Base-by-base conservation (phyloP, 2,329 filamentous ascomycete species). In the Neonectria coccinea region DNA sequence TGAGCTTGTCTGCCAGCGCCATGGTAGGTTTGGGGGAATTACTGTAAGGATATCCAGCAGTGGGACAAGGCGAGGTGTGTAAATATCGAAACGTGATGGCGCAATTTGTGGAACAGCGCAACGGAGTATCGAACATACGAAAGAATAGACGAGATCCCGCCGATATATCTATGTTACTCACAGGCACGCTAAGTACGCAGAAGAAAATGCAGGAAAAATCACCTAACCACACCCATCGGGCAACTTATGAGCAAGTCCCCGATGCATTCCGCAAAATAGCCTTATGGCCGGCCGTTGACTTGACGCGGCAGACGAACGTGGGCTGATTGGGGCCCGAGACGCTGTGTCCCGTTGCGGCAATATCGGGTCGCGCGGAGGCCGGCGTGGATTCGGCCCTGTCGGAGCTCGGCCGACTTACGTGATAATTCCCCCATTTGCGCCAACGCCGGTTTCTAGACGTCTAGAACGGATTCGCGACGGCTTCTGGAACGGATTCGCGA, bases 191-290 rank as follows among this genome's bases (percentile, higher is more conserved):
- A 61, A 61, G 56, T 51, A 51, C 31, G 12, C 16, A 16, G 12
- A 36, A 33, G 18, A 20, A 20, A 16, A 53, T 22, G 31, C 14
- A 47, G 10, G n/a, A 53, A 36, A 27, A 53, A 18, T 7, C 22
- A 33, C 31, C 31, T 16, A 39, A 14, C 7, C 36, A 20, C n/a
- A 6, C 12, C 14, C 14, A 27, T 47, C 45, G 22, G 14, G 45
- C 22, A 48, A 9, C 42, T 39, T 33, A 27, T 53, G 39, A 59
- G 51, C 16, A 45, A 48, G 14, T n/a, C 36, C 29, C 60, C 60
- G 60, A 73, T 65, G 64, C 55, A 68, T 73, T 52, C 64, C 66
- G 67, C 71, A 67, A 67, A 73, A 71, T 64, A 73, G 58, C 57
- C 71, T 68, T 69, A 65, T 68, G 62, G 51, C 20, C 44, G 31